Evolutionary conservation across 257 asterid genomes (phyloP).

Genomic region (Salvia hispanica): DNA sequence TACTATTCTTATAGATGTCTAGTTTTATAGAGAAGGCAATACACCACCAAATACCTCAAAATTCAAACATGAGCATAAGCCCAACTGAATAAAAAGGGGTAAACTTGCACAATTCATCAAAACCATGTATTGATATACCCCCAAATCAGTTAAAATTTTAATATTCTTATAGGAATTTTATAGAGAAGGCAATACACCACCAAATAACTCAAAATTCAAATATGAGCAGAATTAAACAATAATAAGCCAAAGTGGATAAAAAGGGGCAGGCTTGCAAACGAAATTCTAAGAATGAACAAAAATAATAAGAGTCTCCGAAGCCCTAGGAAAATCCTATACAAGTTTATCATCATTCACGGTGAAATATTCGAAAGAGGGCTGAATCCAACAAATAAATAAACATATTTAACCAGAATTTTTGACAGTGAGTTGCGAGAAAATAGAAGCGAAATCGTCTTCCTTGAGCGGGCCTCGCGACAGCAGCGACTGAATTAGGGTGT

Average conservation of each 20-base stretch:
- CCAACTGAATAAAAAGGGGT: no score
- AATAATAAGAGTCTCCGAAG: neutral
- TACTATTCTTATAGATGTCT: no score
- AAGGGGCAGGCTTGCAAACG: neutral
- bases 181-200: no score
- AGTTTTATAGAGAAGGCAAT: no score
- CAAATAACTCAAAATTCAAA: no score
- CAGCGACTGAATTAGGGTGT: constrained; percentile 73
- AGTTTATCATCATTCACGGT: constrained; percentile 1
- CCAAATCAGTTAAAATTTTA: no score
- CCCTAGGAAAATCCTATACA: no score
- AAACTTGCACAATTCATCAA: no score
- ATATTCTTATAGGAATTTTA: no score
- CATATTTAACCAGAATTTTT: constrained; percentile 53
- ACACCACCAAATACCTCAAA: no score
- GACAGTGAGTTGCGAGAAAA: constrained; percentile 51
- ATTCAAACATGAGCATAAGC: no score
- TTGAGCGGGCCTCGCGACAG: constrained; percentile 76
- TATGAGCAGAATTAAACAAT: neutral
- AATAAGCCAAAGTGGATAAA: neutral
- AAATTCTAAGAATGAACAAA: neutral
- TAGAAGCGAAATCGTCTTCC: constrained; percentile 55
- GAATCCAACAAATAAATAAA: neutral
- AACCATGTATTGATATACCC: no score
- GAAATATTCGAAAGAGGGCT: neutral